Evolutionary conservation across 2,329 filamentous ascomycete species (phyloP).

Genomic region (Metarhizium brunneum): DNA sequence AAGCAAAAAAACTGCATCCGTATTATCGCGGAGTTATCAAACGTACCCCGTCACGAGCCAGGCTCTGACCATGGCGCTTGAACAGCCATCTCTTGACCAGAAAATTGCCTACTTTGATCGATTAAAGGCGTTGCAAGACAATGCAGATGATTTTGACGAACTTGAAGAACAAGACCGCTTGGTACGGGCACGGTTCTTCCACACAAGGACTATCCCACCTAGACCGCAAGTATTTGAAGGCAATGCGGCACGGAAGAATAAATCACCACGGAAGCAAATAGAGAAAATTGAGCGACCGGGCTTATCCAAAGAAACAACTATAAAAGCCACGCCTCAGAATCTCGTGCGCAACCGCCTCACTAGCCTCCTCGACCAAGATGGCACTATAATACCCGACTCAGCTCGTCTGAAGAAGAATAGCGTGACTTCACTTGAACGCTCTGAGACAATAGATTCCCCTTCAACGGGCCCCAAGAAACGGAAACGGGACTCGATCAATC

Average conservation of each 20-base stretch:
- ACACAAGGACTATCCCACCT: background rate
- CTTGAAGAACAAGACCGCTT: conserved; percentile 1
- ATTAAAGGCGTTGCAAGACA: conserved; percentile 20
- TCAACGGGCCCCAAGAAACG: conserved; percentile 26
- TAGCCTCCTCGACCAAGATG: conserved; percentile 7
- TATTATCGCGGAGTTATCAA: too few relatives aligned
- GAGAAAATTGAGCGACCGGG: background rate
- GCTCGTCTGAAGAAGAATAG: conserved; percentile 1
- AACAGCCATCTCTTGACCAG: conserved; percentile 14
- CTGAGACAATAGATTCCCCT: conserved; percentile 12
- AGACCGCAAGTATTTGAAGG: background rate
- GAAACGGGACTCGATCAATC: conserved; percentile 34
- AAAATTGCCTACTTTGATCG: conserved; percentile 38
- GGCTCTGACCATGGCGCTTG: background rate
- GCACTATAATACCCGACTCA: conserved; percentile 20
- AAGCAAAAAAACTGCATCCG: background rate
- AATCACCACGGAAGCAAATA: background rate
- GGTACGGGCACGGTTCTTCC: background rate
- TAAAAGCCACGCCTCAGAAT: conserved; percentile 21
- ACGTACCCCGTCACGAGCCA: background rate
- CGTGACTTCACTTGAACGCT: background rate
- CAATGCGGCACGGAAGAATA: background rate
- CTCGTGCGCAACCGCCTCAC: background rate
- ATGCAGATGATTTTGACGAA: background rate
- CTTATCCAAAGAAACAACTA: conserved; percentile 1